phyloP scores from a whole-genome alignment of 495 filamentous ascomycete species.

The Hyaloscypha variabilis region DNA sequence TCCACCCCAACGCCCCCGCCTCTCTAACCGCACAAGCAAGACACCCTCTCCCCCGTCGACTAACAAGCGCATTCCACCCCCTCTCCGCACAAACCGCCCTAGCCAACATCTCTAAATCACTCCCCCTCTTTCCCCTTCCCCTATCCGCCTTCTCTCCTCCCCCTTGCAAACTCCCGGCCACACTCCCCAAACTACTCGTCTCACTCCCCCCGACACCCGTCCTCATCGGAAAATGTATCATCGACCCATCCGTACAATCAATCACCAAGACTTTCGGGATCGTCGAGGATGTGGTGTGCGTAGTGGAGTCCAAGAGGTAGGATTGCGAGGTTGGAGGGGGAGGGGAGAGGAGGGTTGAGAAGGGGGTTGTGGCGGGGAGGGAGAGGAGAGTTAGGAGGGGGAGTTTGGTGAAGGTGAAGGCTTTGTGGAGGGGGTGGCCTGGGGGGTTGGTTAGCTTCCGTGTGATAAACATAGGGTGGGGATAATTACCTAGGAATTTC shows the following conservation, averaged over 20 bases:
- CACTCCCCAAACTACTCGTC: background rate
- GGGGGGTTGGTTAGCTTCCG: conserved; percentile 28
- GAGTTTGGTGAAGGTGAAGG: conserved; percentile 53
- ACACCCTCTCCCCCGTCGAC: conserved; percentile 63
- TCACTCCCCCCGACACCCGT: background rate
- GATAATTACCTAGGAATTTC: conserved; percentile 1
- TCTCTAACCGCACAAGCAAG: conserved; percentile 71
- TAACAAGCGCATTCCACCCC: conserved; percentile 70
- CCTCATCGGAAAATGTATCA: background rate
- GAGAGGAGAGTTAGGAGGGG: conserved; percentile 51
- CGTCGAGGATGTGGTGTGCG: conserved; percentile 22
- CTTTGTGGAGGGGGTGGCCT: conserved; percentile 69
- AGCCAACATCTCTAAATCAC: conserved; percentile 64
- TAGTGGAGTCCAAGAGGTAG: conserved; percentile 3
- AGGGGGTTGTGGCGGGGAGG: conserved; percentile 14
- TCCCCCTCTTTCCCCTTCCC: conserved; percentile 40
- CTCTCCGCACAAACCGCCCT: conserved; percentile 70
- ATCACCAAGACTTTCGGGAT: conserved; percentile 48
- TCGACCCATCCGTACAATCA: conserved; percentile 43
- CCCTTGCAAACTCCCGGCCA: background rate
- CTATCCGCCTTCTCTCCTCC: background rate
- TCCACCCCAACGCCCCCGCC: conserved; percentile 66
- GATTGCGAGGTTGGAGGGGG: background rate
- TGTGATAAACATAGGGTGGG: too few species aligned
- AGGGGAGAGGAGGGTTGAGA: conserved; percentile 21